Base-by-base conservation (phyloP, 169 alveolate species). In the Miamiensis avidus region DNA sequence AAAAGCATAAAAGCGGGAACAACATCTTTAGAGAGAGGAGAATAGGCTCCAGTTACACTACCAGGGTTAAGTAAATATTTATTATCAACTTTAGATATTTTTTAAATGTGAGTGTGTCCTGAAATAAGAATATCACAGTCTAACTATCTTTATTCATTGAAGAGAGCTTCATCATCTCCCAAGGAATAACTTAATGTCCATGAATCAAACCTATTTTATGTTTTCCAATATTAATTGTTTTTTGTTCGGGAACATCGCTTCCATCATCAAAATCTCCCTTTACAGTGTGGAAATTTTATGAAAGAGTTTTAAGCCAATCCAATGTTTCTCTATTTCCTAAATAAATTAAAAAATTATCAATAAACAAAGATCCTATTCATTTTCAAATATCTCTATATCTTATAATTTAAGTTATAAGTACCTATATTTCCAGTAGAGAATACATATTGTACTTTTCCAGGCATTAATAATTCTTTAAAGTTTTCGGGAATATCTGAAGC, bases 181-280 rank as follows among this genome's bases (percentile, higher is more conserved):
- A 97, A 25, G 99, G 99, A 29, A 97, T 92, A 6, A 97, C 91
- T 90, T 98, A 95, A 86, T 98, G 98, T n/a, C 99, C 99, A 91
- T 98, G 99, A 64, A 98, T 95, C 82, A 98, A 79, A 33, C 98
- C 98, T 29, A 98, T 96, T 88, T 96, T 98, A 89, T 97, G 96
- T 84, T 96, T 97, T 27, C 99, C 99, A 29, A 98, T 95, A 31
- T 92, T 89, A n/a, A 98, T 95, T 6, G 95, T 95, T 82, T 96
- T 96, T 65, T 90, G 89, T 75, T 98, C 99, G 1, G 98, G 98
- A 65, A 96, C 31, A 84, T 75, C 84, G 74, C 84, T 86, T 65
- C 87, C 95, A 69, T 95, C 97, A 83, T 98, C 99, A 82, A 94
- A 95, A 84, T 98, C 98, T 31, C 99, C 99, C 84, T 92, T 94